Percentiles rank a stretch among this genome's conserved stretches.
Conservation (phyloP, 164 flowering plant species). For the Tetrastigma voinierianum region DNA sequence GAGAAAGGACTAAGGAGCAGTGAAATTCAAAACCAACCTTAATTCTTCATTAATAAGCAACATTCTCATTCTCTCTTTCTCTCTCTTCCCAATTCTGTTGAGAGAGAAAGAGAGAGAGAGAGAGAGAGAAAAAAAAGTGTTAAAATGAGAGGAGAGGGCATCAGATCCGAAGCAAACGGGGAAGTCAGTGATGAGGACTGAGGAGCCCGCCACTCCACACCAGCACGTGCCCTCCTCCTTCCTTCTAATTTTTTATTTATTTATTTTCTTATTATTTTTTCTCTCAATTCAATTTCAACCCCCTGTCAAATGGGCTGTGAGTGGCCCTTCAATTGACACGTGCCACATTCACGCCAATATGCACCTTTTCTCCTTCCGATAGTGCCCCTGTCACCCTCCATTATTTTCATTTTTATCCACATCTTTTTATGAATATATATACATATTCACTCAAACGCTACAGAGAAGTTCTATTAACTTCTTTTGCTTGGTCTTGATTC, state of each 20-base stretch:
- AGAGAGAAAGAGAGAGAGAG: too few species aligned
- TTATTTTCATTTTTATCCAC: too few species aligned
- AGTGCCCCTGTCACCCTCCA: too few species aligned
- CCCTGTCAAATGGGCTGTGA: not conserved
- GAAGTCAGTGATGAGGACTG: too few species aligned
- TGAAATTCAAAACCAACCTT: slow-evolving; percentile 5
- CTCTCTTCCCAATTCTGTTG: not conserved
- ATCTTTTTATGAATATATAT: too few species aligned
- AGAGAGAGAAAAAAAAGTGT: not conserved
- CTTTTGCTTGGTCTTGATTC: too few species aligned
- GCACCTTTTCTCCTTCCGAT: not conserved
- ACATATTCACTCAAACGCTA: too few species aligned
- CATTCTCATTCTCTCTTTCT: slow-evolving; percentile 17
- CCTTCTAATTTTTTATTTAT: not conserved
- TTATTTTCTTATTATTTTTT: not conserved
- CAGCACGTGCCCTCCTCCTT: slow-evolving; percentile 17
- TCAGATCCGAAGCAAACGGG: slow-evolving; percentile 23
- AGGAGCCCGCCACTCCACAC: slow-evolving; percentile 1
- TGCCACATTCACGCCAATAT: not conserved
- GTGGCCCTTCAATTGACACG: not conserved
- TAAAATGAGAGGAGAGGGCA: not conserved
- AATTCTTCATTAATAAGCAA: slow-evolving; percentile 17
- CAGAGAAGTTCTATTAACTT: too few species aligned
- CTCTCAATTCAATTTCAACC: too few species aligned
- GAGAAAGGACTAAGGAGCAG: not conserved